Evolutionary conservation across 495 filamentous ascomycete genomes (phyloP).

Genomic region (Podospora pseudocomata): DNA sequence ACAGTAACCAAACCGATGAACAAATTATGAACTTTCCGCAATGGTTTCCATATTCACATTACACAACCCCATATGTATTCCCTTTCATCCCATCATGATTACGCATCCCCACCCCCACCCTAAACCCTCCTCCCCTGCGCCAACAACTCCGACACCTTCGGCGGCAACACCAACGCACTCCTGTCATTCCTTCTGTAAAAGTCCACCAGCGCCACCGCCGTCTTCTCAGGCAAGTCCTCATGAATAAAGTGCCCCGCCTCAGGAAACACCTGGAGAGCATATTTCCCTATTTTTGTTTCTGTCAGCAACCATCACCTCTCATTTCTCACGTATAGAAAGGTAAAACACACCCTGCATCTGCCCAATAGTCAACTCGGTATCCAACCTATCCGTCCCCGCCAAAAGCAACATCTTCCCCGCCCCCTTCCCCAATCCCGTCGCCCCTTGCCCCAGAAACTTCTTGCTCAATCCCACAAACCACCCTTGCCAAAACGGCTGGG

Average conservation of each 20-base stretch:
- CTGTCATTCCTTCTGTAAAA: constrained; percentile 90
- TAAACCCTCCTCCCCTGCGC: constrained; percentile 52
- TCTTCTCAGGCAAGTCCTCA: constrained; percentile 88
- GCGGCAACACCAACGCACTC: constrained; percentile 76
- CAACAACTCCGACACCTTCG: constrained; percentile 69
- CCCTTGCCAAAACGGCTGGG: constrained; percentile 87
- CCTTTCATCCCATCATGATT: background rate
- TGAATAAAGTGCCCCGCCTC: constrained; percentile 96
- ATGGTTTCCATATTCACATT: background rate
- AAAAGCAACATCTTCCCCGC: constrained; percentile 81
- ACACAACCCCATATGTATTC: background rate
- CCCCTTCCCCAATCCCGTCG: constrained; percentile 47
- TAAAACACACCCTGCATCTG: constrained; percentile 79
- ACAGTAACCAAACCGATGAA: no score
- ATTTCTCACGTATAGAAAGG: background rate
- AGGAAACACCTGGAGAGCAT: constrained; percentile 90
- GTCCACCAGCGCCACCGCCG: constrained; percentile 76
- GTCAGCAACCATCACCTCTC: background rate
- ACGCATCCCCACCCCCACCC: background rate
- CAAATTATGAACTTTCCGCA: background rate
- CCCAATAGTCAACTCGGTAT: constrained; percentile 93
- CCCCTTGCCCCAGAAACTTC: constrained; percentile 69
- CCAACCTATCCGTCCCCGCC: constrained; percentile 89
- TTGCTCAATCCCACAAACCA: constrained; percentile 87
- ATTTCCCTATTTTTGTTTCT: constrained; percentile 64